phyloP scores from a whole-genome alignment of 106 monocot genomes.

The Gastrodia elata region DNA sequence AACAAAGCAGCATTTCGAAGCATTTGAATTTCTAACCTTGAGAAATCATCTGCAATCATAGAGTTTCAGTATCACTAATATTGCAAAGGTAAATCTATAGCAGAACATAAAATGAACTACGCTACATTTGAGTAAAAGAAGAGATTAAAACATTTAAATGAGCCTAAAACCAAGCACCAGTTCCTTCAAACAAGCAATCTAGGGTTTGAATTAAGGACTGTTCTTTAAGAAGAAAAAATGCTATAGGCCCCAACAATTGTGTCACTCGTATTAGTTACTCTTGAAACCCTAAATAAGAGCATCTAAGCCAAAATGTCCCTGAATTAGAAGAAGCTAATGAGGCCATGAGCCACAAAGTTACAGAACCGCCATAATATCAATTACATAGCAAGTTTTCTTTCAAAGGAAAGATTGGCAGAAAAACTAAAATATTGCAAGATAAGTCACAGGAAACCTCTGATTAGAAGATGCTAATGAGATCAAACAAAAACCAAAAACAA shows the following conservation, averaged over 20 bases:
- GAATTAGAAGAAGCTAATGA: background rate
- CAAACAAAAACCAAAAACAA: background rate
- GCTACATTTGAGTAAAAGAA: background rate
- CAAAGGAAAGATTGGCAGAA: background rate
- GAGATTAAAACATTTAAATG: background rate
- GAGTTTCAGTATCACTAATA: background rate
- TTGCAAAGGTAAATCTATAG: background rate
- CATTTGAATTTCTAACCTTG: background rate
- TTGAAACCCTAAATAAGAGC: background rate
- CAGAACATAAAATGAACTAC: background rate
- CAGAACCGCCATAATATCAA: background rate
- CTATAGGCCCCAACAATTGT: background rate
- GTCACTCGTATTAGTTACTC: background rate
- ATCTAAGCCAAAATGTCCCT: background rate
- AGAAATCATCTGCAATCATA: slow-evolving; percentile 1
- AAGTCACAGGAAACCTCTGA: background rate
- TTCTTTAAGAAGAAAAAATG: background rate
- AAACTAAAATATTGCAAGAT: background rate
- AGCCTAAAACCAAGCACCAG: background rate
- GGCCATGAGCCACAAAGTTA: background rate
- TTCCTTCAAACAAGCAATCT: background rate
- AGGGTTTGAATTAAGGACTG: background rate
- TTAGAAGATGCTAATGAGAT: background rate
- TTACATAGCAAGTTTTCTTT: background rate
- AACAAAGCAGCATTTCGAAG: background rate